Conservation (phyloP, 2,329 filamentous ascomycete genomes). For the Ceratocystis cubensis region DNA sequence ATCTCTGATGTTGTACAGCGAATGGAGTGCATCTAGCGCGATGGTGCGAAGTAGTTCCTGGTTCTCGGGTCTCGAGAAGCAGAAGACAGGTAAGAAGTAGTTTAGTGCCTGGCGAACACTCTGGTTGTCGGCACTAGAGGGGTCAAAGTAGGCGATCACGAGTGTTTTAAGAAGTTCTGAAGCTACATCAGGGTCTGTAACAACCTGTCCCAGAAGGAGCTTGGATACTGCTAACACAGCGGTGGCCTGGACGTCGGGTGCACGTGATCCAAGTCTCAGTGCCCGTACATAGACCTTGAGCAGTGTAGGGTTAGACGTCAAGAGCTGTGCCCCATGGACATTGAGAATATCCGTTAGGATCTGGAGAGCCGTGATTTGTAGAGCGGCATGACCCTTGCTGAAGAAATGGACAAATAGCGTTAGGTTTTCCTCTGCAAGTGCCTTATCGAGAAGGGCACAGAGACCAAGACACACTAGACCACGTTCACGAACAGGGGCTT, state of each 20-base stretch:
- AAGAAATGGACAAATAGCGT: constrained; percentile 93
- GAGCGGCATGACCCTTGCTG: constrained; percentile 74
- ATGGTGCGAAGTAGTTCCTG: constrained; percentile 68
- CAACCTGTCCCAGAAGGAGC: constrained; percentile 66
- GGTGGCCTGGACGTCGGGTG: constrained; percentile 64
- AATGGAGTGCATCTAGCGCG: constrained; percentile 60
- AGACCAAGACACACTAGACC: constrained; percentile 82
- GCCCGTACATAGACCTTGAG: constrained; percentile 79
- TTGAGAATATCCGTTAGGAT: constrained; percentile 89
- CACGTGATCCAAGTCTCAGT: constrained; percentile 56
- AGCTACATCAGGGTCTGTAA: constrained; percentile 54
- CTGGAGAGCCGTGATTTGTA: constrained; percentile 82
- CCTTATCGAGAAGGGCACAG: constrained; percentile 81
- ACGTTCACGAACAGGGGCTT: constrained; percentile 81
- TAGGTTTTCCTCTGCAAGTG: constrained; percentile 82
- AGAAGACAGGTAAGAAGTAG: constrained; percentile 92
- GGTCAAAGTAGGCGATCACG: constrained; percentile 79
- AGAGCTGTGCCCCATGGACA: constrained; percentile 69
- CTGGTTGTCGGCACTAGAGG: constrained; percentile 66
- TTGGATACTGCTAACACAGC: constrained; percentile 76
- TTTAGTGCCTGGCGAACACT: constrained; percentile 74
- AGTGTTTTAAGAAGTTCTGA: constrained; percentile 72
- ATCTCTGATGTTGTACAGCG: constrained; percentile 60
- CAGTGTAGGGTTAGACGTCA: constrained; percentile 54
- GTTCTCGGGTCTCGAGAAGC: constrained; percentile 71